phyloP scores from a whole-genome alignment of 164 flowering plant genomes.

The Akebia trifoliata region DNA sequence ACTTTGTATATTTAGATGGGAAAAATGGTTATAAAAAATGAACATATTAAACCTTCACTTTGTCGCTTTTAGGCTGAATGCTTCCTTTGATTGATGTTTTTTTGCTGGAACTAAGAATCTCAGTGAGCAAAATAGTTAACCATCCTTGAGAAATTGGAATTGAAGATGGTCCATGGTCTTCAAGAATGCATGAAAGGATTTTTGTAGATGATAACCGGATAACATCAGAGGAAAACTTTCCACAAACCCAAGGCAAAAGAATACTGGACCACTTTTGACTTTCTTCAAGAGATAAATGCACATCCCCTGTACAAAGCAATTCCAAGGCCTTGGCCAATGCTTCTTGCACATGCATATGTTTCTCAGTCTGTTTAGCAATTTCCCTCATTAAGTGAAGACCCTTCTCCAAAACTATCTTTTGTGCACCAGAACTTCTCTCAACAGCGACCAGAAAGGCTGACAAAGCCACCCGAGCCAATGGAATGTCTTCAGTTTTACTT shows the following conservation, averaged over 20 bases:
- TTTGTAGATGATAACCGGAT: conserved; percentile 58
- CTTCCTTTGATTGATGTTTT: conserved; percentile 36
- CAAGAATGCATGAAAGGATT: conserved; percentile 74
- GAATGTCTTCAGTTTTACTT: conserved; percentile 67
- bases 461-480: conserved; percentile 71
- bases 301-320: conserved; percentile 51
- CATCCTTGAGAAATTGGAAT: conserved; percentile 93
- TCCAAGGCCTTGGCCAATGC: conserved; percentile 72
- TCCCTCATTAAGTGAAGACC: conserved; percentile 84
- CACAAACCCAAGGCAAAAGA: conserved; percentile 78
- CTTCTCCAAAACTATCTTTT: conserved; percentile 58
- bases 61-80: conserved; percentile 45
- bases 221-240: conserved; percentile 48
- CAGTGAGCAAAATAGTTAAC: conserved; percentile 67
- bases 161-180: conserved; percentile 76
- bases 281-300: conserved; percentile 82
- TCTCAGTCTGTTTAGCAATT: conserved; percentile 50
- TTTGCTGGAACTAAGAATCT: conserved; percentile 50
- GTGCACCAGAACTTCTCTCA: conserved; percentile 63
- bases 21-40: not conserved
- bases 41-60: conserved; percentile 57
- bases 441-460: conserved; percentile 83
- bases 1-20: no score
- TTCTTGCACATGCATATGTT: conserved; percentile 67
- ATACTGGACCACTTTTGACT: conserved; percentile 83